Evolutionary conservation across 345 rosid species (phyloP).

Genomic region (Eucalyptus globulus): DNA sequence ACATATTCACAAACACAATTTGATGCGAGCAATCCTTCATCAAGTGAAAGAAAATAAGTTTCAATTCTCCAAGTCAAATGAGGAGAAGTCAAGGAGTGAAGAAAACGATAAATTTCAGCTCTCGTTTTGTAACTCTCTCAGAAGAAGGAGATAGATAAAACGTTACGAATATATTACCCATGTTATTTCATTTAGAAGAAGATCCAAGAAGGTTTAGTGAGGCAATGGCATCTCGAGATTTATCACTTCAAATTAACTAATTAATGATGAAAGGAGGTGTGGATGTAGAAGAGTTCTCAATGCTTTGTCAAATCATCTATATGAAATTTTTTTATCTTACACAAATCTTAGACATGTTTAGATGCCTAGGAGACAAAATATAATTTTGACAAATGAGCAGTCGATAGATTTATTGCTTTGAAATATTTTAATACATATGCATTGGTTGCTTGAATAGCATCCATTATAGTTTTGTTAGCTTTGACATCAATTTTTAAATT

Average conservation of each 20-base stretch:
- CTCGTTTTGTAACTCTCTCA: not conserved
- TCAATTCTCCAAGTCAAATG: not conserved
- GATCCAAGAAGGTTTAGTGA: not conserved
- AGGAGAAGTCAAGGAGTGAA: not conserved
- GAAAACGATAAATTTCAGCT: not conserved
- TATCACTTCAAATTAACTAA: not conserved
- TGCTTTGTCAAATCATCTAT: not conserved
- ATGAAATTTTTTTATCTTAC: not conserved
- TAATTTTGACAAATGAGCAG: rapidly evolving
- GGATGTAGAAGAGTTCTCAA: not conserved
- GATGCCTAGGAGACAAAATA: not conserved
- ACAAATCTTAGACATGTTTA: not conserved
- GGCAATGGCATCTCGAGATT: no score
- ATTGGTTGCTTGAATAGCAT: not conserved
- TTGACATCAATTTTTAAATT: not conserved
- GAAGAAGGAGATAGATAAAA: not conserved
- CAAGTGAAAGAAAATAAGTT: not conserved
- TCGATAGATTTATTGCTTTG: not conserved
- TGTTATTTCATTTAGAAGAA: not conserved
- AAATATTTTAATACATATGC: not conserved
- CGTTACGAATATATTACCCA: not conserved
- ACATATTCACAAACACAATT: not conserved
- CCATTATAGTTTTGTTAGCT: not conserved
- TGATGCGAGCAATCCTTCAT: not conserved
- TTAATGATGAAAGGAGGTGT: not conserved